Percentiles rank a stretch among this genome's conserved stretches.
phyloP scores from a whole-genome alignment of 805 yeast genomes.

The Metschnikowia similis region DNA sequence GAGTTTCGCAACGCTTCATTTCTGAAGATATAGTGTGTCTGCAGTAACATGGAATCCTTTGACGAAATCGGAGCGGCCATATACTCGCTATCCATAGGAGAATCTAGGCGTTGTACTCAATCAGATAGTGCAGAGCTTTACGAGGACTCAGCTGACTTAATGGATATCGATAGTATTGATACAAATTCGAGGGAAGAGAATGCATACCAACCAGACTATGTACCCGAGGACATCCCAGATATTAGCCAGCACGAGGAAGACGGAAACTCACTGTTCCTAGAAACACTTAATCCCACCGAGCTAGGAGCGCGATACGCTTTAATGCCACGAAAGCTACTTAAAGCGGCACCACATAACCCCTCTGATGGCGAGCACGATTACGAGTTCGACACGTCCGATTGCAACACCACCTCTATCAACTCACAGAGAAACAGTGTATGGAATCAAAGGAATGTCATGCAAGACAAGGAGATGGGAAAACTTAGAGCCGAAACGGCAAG shows the following conservation, averaged over 20 bases:
- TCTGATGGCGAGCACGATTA: constrained; percentile 15
- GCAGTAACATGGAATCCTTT: constrained; percentile 8
- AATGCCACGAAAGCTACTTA: constrained; percentile 26
- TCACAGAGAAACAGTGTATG: neutral
- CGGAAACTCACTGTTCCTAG: constrained; percentile 11
- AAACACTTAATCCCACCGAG: constrained; percentile 34
- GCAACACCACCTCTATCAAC: neutral
- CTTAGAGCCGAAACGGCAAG: neutral
- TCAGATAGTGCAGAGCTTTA: neutral
- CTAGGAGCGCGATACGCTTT: constrained; percentile 40
- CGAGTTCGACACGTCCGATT: constrained; percentile 23
- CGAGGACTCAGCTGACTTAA: constrained; percentile 14
- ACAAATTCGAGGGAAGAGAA: neutral
- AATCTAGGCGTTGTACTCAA: neutral
- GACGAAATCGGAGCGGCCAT: constrained; percentile 16
- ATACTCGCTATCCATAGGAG: constrained; percentile 12
- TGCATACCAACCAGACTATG: neutral
- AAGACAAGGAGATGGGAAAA: neutral
- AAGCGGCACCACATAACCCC: constrained; percentile 8
- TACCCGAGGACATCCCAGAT: neutral
- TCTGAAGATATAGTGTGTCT: neutral
- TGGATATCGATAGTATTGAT: constrained; percentile 22
- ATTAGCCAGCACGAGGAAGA: neutral
- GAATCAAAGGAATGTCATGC: neutral
- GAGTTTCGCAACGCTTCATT: neutral